Evolutionary conservation across 768 basidiomycete species (phyloP).

Genomic region (Clitopilus hobsonii): DNA sequence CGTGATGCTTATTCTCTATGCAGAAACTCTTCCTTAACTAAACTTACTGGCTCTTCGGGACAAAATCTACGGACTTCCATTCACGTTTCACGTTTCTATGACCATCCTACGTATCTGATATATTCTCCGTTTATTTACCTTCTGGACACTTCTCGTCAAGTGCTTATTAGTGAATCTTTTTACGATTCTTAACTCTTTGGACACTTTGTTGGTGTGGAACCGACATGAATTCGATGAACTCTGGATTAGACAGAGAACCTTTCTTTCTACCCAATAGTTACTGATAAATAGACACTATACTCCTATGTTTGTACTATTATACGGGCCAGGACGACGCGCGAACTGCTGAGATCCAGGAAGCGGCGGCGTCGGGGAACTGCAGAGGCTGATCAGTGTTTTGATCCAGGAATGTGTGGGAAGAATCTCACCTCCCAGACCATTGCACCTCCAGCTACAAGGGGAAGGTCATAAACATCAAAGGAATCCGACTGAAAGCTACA

Average conservation of each 20-base stretch:
- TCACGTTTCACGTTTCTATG: too few relatives aligned
- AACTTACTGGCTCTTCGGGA: too few relatives aligned
- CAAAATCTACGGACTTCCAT: too few relatives aligned
- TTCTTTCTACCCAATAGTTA: background rate
- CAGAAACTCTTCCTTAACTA: too few relatives aligned
- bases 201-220: too few relatives aligned
- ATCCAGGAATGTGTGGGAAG: background rate
- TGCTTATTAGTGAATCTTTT: background rate
- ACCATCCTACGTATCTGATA: background rate
- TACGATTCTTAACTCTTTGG: background rate
- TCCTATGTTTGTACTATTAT: too few relatives aligned
- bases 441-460: slow-evolving; percentile 21
- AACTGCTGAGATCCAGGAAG: slow-evolving; percentile 35
- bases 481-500: background rate
- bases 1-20: background rate
- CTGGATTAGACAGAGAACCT: background rate
- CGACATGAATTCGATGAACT: too few relatives aligned
- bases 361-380: slow-evolving; percentile 35
- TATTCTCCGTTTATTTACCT: background rate
- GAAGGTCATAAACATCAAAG: background rate
- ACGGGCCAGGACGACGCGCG: slow-evolving; percentile 30
- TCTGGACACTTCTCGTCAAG: background rate
- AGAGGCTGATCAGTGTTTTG: background rate
- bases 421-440: slow-evolving; percentile 25
- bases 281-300: background rate